Conservation (phyloP, 1,139 yeast species). For the Candida smagusa region DNA sequence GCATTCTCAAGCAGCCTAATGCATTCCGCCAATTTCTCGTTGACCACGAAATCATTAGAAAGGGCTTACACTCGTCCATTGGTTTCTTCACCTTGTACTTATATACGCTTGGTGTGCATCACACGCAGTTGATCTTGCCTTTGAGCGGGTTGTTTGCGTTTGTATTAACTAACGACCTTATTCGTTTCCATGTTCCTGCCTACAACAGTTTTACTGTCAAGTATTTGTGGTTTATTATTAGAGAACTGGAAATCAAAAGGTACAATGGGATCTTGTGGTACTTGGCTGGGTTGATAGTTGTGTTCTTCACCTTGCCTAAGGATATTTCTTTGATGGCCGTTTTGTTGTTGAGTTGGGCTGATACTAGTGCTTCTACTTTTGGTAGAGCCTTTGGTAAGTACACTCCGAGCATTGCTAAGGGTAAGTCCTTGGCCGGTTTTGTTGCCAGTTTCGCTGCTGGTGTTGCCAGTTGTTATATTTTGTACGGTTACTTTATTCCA, state of each 20-base stretch:
- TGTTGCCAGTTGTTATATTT: conserved; percentile 54
- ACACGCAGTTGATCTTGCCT: conserved; percentile 56
- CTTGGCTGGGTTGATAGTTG: conserved; percentile 69
- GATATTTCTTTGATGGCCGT: conserved; percentile 78
- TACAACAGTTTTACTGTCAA: conserved; percentile 66
- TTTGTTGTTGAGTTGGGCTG: conserved; percentile 89
- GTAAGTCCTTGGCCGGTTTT: conserved; percentile 87
- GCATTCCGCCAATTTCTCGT: conserved; percentile 51
- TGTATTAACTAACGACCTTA: conserved; percentile 61
- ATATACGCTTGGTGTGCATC: conserved; percentile 61
- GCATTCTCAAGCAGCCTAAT: conserved; percentile 4
- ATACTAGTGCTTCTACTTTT: conserved; percentile 92
- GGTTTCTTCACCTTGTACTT: conserved; percentile 76
- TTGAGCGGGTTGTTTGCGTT: conserved; percentile 51
- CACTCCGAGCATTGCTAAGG: conserved; percentile 71
- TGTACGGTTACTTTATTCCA: conserved; percentile 76
- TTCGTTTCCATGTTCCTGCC: conserved; percentile 59
- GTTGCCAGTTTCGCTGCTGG: conserved; percentile 83
- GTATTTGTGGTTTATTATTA: conserved; percentile 73
- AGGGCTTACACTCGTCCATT: conserved; percentile 80
- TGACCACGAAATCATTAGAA: conserved; percentile 87
- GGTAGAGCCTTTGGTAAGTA: conserved; percentile 82
- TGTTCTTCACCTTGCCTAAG: conserved; percentile 68
- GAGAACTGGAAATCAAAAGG: conserved; percentile 67
- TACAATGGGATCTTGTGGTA: conserved; percentile 88